Evolutionary conservation across 805 yeast genomes (phyloP), one percentile per base, ranked within the genome.

Genomic region (Barnettozyma wickerhamii): DNA sequence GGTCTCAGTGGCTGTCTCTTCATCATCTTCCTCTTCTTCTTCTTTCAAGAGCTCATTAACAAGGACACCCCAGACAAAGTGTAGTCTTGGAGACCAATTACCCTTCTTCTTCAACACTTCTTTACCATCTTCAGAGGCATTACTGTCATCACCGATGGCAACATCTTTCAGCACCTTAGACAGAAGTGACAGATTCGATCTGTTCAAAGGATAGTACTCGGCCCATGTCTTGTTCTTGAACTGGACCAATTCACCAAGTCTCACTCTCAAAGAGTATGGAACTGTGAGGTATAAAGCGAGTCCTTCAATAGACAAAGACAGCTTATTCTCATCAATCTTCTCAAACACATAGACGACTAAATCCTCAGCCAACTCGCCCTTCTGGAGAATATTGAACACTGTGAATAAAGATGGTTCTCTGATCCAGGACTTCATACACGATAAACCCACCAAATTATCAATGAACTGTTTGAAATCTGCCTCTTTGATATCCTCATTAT

Each of bases 331-430:
- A 49, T 79, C 74, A 6, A 82, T 54, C 33, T 64, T 53, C 12
- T 60, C 55, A 38, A 85, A 60, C 2, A 75, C 50, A 4, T 58
- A 49, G 5, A 48, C 37, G 2, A 59, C 40, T 12, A 51, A 43
- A 2, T 50, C 50, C 2, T 48, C 45, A 2, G 42, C 19, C 9
- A 51, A 59, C 29, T 44, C 55, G 9, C 51, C 38, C 37, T 55
- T 56, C 37, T 49, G 50, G n/a, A 77, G 50, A 4, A 83, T 69
- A 38, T 75, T 79, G 50, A 73, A 77, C 35, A 90, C 65, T 1
- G 95, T 84, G 54, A 71, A 85, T 52, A 85, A 69, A 30, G 87
- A 71, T 4, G 95, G 78, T 61, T 91, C 96, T 45, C 95, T 69
- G 31, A 90, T 74, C 97, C 97, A 90, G 1, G 85, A 75, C 58